Evolutionary conservation across 2,329 filamentous ascomycete genomes (phyloP), one percentile per base, ranked within the genome.

Genomic region (Xylaria sp.): DNA sequence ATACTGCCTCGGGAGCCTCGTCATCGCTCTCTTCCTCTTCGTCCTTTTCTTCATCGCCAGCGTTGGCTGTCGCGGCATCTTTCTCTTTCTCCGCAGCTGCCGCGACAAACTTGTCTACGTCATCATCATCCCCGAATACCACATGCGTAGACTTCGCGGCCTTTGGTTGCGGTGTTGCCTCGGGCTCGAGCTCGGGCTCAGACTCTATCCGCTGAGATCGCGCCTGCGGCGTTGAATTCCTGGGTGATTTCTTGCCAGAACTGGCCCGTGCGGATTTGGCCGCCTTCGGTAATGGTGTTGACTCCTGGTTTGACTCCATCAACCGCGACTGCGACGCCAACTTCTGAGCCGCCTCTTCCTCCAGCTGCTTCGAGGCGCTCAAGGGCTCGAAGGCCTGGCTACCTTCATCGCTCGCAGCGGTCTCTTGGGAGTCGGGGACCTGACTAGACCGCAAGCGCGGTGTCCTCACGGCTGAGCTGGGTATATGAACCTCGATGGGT

Each of bases 1-100:
- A 86, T n/a, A 87, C 79, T 3, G 82, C 84, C 72, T 87, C 85
- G 8, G 85, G 85, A 0, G 84, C 84, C 48, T 82, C 84, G 54
- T 86, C 83, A 41, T 80, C 80, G 11, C 56, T 60, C 3, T 79
- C 78, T 1, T 76, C 77, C 7, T 77, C 74, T 3, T 78, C 76
- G 1, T 76, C 75, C 3, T 77, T 74, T 3, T 72, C 68, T 15
- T 73, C 58, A 4, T 54, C 31, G 5, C 19, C n/a, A 13, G 15
- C 9, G 17, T 27, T 54, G 25, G 41, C 56, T 38, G 25, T 27
- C 37, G 58, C 51, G 21, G 44, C 54, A 0, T 60, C 38, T 21
- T 51, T 54, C 23, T 67, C 60, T n/a, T 55, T 60, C 8, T 65
- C 61, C 1, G 69, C 68, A 9, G 71, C 71, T 3, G 68, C 66